These are phyloP conservation scores for Suillus placidus DNA, from an alignment of 768 basidiomycete genomes.

Conservation along the genomic window DNA sequence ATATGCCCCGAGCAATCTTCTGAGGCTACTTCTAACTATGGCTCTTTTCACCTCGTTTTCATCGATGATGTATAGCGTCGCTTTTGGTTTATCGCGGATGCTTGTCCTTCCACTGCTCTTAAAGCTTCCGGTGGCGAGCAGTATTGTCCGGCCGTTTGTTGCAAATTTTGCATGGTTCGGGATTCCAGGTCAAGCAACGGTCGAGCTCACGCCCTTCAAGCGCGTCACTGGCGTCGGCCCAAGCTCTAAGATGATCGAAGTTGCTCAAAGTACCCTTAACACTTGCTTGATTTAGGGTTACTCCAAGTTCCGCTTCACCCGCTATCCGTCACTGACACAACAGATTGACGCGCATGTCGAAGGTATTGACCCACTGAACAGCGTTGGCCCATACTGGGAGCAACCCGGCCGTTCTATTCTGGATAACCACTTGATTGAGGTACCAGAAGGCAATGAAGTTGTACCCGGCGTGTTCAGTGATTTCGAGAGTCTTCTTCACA, in stretches of 20 bases:
- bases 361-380: constrained; percentile 50
- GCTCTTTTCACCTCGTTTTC: constrained; percentile 44
- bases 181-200: constrained; percentile 69
- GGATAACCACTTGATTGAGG: constrained; percentile 65
- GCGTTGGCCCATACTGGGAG: constrained; percentile 73
- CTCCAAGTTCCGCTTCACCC: constrained; percentile 67
- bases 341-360: constrained; percentile 66
- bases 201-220: constrained; percentile 55
- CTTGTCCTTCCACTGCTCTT: constrained; percentile 55
- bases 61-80: constrained; percentile 41
- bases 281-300: constrained; percentile 44
- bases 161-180: constrained; percentile 52
- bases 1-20: constrained; percentile 22
- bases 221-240: constrained; percentile 78
- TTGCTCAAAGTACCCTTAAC: constrained; percentile 39
- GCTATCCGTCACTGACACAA: constrained; percentile 56
- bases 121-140: constrained; percentile 53
- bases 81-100: constrained; percentile 50
- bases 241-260: constrained; percentile 66
- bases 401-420: constrained; percentile 76
- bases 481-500: constrained; percentile 58
- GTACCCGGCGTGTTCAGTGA: constrained; percentile 40
- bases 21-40: constrained; percentile 38
- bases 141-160: constrained; percentile 59
- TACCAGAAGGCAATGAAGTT: constrained; percentile 54